phyloP scores from a whole-genome alignment of 2,329 filamentous ascomycete species.

The Colletotrichum chlorophyti region DNA sequence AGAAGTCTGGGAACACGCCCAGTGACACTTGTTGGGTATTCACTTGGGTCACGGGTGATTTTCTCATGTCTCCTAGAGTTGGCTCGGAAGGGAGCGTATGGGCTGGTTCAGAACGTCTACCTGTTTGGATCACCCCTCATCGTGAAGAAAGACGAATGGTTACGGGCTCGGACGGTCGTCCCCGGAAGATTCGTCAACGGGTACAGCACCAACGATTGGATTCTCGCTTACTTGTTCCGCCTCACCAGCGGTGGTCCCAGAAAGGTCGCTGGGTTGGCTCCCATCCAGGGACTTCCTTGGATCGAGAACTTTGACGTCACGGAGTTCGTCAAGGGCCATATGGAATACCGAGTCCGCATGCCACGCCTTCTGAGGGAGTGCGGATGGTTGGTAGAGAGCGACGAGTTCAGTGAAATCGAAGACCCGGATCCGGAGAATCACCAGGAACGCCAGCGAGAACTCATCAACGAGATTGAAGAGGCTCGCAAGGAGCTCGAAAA shows the following conservation, averaged over 20 bases:
- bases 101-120: constrained; percentile 93
- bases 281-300: constrained; percentile 77
- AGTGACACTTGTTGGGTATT: constrained; percentile 94
- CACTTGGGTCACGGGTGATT: constrained; percentile 88
- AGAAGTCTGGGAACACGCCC: constrained; percentile 90
- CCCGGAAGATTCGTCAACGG: constrained; percentile 94
- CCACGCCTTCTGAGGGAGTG: constrained; percentile 85
- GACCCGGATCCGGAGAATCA: constrained; percentile 97
- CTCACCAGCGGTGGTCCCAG: constrained; percentile 92
- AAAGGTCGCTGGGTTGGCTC: constrained; percentile 81
- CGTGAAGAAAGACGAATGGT: constrained; percentile 88
- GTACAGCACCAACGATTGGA: constrained; percentile 96
- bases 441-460: constrained; percentile 82
- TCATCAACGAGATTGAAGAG: constrained; percentile 97
- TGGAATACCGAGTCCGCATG: constrained; percentile 96
- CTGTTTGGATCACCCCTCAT: constrained; percentile 93
- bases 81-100: constrained; percentile 80
- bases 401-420: constrained; percentile 96
- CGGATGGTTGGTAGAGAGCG: constrained; percentile 89
- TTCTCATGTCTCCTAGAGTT: constrained; percentile 91
- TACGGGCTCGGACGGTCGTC: constrained; percentile 82
- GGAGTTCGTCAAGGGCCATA: constrained; percentile 85
- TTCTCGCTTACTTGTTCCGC: constrained; percentile 93
- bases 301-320: constrained; percentile 92
- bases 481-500: constrained; percentile 86